Evolutionary conservation across 2,329 filamentous ascomycete species (phyloP), one percentile per base, ranked within the genome.

Genomic region (Cladosporium sp.): DNA sequence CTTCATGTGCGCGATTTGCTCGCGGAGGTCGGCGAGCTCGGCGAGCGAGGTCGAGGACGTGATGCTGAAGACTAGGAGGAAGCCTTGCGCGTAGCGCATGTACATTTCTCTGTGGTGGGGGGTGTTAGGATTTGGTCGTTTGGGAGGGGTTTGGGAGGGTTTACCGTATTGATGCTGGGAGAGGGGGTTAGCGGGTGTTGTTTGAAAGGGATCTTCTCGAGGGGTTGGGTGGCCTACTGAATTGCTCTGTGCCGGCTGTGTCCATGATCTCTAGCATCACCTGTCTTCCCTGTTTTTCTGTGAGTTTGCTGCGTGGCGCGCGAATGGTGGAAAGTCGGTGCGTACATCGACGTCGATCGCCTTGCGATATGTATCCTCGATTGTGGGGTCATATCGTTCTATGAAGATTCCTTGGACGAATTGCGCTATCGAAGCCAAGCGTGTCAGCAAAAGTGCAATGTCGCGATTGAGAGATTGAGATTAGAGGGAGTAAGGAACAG

Each of bases 381-480:
- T 82, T 8, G 79, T 83, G 2, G 79, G 79, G 66, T 83, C 79
- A 66, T 83, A 83, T 58, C 77, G 78, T 71, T 95, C 89, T 67
- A 95, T 92, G 87, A 89, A 95, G 63, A 95, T 86, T 73, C 93
- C 91, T 71, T 93, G 89, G 49, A 95, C 89, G 65, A 95, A 95
- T 77, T 95, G 89, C 64, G 90, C 89, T 89, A 65, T 64, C 59
- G 61, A 59, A 3, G 1, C 35, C 4, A n/a, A 14, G 16, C 16
- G 35, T 38, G 34, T 35, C n/a, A 35, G 34, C 34, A 9, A 11
- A 35, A 11, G 34, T 35, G 10, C n/a, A 35, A 11, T 35, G 10
- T 35, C 34, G 34, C 34, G n/a, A 11, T 42, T 34, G 32, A 34
- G 33, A 18, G 34, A 45, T 38, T 37, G 33, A 38, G 41, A 19